Conservation (phyloP, 2,329 filamentous ascomycete genomes). For the Paraphoma sp. region DNA sequence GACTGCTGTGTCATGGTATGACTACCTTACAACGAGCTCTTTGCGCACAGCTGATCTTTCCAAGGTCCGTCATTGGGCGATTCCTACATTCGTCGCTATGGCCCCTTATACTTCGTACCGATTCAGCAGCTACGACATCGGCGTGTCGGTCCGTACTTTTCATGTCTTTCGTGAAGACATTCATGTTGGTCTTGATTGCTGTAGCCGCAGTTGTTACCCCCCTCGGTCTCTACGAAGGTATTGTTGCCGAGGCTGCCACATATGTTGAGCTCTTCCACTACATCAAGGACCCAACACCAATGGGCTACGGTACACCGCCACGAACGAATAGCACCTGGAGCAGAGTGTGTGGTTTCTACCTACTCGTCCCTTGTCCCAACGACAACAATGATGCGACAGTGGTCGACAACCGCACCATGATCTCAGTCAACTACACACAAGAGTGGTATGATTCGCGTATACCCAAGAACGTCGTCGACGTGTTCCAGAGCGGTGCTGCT, state of each 20-base stretch:
- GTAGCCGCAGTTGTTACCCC: constrained; percentile 56
- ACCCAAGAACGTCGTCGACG: constrained; percentile 41
- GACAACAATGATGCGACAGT: constrained; percentile 13
- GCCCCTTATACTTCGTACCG: constrained; percentile 51
- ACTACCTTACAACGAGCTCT: constrained; percentile 8
- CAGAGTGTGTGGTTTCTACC: constrained; percentile 38
- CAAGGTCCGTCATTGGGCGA: constrained; percentile 46
- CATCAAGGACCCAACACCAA: constrained; percentile 45
- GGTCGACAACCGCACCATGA: constrained; percentile 20
- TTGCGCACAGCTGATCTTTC: constrained; percentile 25
- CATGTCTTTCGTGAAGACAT: constrained; percentile 18
- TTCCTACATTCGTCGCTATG: constrained; percentile 48
- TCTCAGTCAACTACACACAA: constrained; percentile 44
- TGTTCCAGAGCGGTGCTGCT: constrained; percentile 49
- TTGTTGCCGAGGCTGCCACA: constrained; percentile 28
- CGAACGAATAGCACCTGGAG: constrained; percentile 42
- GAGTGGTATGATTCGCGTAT: constrained; percentile 43
- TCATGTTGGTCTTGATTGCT: constrained; percentile 40
- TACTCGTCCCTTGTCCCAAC: constrained; percentile 17
- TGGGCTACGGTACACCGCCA: constrained; percentile 49
- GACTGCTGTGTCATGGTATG: constrained; percentile 33
- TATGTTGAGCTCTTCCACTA: constrained; percentile 46
- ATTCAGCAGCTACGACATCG: constrained; percentile 44
- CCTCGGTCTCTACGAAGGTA: constrained; percentile 53
- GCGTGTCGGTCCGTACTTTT: constrained; percentile 21